Conservation (phyloP, 257 asterid species). For the Scutellaria galericulata region DNA sequence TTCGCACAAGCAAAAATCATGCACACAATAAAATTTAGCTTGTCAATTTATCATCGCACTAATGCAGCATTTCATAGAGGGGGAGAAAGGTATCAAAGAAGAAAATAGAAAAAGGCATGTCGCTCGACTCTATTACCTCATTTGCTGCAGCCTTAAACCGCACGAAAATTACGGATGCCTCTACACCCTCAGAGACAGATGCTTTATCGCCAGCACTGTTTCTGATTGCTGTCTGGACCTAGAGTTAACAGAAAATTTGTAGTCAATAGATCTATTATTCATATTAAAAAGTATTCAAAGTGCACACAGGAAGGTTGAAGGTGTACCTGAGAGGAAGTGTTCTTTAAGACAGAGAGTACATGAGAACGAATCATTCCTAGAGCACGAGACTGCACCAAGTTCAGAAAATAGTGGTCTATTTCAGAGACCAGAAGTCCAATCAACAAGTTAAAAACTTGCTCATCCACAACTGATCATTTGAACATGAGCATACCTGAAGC, state of each 20-base stretch:
- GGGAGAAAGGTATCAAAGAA: neutral
- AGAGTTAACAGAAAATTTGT: constrained; percentile 30
- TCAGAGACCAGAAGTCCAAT: constrained; percentile 31
- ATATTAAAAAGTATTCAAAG: constrained; percentile 28
- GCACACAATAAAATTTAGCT: constrained; percentile 24
- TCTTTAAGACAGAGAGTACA: constrained; percentile 81
- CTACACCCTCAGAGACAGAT: constrained; percentile 89
- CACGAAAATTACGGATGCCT: constrained; percentile 90
- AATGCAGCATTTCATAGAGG: neutral
- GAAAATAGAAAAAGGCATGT: constrained; percentile 17
- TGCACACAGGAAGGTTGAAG: constrained; percentile 32
- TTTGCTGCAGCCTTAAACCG: constrained; percentile 98
- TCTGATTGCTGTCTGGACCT: constrained; percentile 88
- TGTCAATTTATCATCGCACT: neutral
- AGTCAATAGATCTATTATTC: constrained; percentile 31
- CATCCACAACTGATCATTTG: constrained; percentile 25
- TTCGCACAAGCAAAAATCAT: constrained; percentile 16
- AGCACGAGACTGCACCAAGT: constrained; percentile 84
- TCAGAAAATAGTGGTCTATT: constrained; percentile 29
- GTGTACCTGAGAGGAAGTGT: constrained; percentile 89
- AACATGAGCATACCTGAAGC: constrained; percentile 74
- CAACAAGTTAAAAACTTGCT: constrained; percentile 16
- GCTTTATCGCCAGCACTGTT: constrained; percentile 75
- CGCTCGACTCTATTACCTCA: constrained; percentile 58
- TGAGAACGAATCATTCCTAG: constrained; percentile 94